phyloP scores from a whole-genome alignment of 257 asterid species.

The Solanum neorickii region DNA sequence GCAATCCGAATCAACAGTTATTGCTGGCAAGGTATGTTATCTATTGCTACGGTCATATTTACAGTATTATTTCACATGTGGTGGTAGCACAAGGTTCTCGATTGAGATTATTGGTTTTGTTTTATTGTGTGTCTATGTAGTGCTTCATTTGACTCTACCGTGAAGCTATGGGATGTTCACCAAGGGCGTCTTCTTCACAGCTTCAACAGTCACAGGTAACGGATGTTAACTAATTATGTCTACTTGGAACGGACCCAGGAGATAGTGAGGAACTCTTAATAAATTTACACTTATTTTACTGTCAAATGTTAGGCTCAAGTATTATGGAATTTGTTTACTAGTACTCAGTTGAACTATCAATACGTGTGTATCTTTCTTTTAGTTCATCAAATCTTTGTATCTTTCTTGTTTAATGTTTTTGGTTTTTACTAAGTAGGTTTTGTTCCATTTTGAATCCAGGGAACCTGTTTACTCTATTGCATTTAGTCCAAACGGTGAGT shows the following conservation, averaged over 20 bases:
- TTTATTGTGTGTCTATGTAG: constrained; percentile 19
- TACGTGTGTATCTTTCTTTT: neutral
- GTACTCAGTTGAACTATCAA: neutral
- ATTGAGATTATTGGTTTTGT: neutral
- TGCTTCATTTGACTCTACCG: constrained; percentile 91
- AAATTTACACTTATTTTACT: neutral
- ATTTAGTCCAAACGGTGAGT: constrained; percentile 89
- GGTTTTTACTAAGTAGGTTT: neutral
- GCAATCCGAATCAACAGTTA: constrained; percentile 63
- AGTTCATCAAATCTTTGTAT: neutral
- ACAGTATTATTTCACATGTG: neutral
- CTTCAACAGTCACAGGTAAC: constrained; percentile 79
- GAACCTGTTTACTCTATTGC: constrained; percentile 87
- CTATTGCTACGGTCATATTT: neutral
- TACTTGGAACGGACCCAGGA: neutral
- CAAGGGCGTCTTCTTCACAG: constrained; percentile 58
- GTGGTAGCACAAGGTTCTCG: neutral
- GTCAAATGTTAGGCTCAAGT: neutral
- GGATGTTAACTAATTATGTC: neutral
- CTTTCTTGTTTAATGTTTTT: neutral
- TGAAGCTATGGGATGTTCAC: constrained; percentile 83
- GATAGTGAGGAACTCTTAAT: neutral
- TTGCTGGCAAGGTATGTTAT: constrained; percentile 65
- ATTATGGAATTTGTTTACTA: neutral
- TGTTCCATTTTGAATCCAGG: constrained; percentile 29